Evolutionary conservation across 805 yeast species (phyloP), one percentile per base, ranked within the genome.

Genomic region (Starmerella gropengiesseri): DNA sequence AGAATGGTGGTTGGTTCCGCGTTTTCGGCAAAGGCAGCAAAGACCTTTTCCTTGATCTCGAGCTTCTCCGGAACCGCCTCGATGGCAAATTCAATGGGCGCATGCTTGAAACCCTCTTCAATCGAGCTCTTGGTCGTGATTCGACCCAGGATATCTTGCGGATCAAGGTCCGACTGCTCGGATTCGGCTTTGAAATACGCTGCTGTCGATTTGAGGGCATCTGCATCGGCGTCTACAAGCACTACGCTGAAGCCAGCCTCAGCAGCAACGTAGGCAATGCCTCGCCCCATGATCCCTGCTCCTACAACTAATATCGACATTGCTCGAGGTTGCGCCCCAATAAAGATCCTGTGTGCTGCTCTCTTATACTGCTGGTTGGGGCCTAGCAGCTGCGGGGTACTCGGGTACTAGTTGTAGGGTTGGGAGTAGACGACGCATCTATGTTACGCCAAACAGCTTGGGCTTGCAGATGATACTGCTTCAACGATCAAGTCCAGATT

Each of bases 211-310:
- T 47, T 55, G 27, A 65, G 49, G 11, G 66, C 55, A 9, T 36
- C 48, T 27, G 55, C 53, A 29, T 59, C 52, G 31, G 45, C 52
- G 49, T 65, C 70, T 7, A 65, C 48, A 29, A 66, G 45, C 13
- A 53, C 52, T 9, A 65, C 70, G 17, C 55, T 52, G 4, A 60
- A 53, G 25, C 60, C 54, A 20, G 68, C 65, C 41, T 56, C 56
- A 12, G 68, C 65, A 3, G 69, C 68, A 3, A 64, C 67, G 20
- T 58, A 55, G 19, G 70, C 69, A 28, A 65, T 65, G 14, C 69
- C 69, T 0, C 63, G 61, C 17, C 69, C 68, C 70, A 65, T 65
- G 44, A 65, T 68, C 36, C 70, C 70, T 1, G 69, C 62, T 14
- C 70, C 70, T 29, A 65, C 55, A 5, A 44, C 45, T 3, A 44